Evolutionary conservation across 1,139 yeast species (phyloP).

Genomic region (Kazachstania sp.): DNA sequence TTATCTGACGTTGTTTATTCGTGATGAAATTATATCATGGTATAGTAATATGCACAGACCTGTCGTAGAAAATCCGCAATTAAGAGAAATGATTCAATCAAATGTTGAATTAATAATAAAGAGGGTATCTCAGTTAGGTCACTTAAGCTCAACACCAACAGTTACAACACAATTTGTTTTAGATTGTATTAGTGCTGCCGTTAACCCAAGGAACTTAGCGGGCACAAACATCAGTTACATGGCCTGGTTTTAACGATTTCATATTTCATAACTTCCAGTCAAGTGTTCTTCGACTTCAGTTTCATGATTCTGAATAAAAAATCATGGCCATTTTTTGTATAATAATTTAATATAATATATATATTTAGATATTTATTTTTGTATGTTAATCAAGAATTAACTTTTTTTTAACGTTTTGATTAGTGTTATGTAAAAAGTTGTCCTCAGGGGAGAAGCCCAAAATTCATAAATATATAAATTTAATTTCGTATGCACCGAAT

Average conservation of each 20-base stretch:
- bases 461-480: too few species aligned
- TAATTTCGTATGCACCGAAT: too few species aligned
- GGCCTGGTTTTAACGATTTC: conserved; percentile 82
- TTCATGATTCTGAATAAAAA: background rate
- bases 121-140: conserved; percentile 63
- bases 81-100: conserved; percentile 78
- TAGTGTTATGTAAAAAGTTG: background rate
- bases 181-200: conserved; percentile 91
- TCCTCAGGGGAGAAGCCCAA: too few species aligned
- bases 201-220: conserved; percentile 89
- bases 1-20: conserved; percentile 79
- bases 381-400: background rate
- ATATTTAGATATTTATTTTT: background rate
- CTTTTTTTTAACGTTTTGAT: background rate
- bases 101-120: conserved; percentile 83
- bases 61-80: conserved; percentile 53
- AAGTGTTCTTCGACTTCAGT: background rate
- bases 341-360: background rate
- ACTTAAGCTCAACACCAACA: conserved; percentile 59
- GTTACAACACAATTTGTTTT: conserved; percentile 89
- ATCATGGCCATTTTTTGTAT: background rate
- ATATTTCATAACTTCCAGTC: too few species aligned
- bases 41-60: conserved; percentile 69
- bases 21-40: conserved; percentile 94
- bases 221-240: conserved; percentile 91